Evolutionary conservation across 176 grass and related monocot genomes (phyloP), one percentile per base, ranked within the genome.

Genomic region (Pharus latifolius): DNA sequence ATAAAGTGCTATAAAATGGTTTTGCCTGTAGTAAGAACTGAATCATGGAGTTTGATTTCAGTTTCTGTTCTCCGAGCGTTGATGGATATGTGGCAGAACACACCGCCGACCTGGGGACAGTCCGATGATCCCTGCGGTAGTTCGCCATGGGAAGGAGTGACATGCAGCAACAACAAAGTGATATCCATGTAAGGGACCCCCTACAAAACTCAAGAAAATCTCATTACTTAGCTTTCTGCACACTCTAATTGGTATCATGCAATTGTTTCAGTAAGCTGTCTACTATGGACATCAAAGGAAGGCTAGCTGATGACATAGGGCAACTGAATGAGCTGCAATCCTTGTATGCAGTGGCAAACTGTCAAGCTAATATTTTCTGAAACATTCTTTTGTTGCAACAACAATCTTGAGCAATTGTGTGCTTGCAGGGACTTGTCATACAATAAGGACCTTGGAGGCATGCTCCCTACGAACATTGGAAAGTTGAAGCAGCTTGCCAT

Each of bases 221-320:
- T 9, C 45, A 65, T 46, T 56, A 20, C 37, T 49, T 24, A 25
- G 15, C 3, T 3, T 25, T 35, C 37, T 26, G 2, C 32, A 14
- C 30, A 56, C 10, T 44, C 19, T 33, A 24, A 43, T 80, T 49
- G 48, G 26, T 18, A 10, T 20, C 29, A 14, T 63, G 10, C 56
- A 18, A 65, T 55, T 74, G 8, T 86, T 76, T 81, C 90, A 99
- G 95, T 73, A 88, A 80, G 58, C 52, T 99, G 66, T 91, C 90
- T 24, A 84, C 84, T 54, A 99, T 99, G 90, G 90, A 79, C 32
- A 85, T 99, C 71, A 63, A 79, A 64, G 95, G 90, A 60, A 33
- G 1, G 74, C 66, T 99, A 17, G 56, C 71, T 50, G 87, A 67
- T 46, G 95, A 99, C 72, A 88, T 99, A 52, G 95, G 79, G 12